Base-by-base conservation (phyloP, 176 grass and related monocot species). In the Rhynchospora breviuscula region DNA sequence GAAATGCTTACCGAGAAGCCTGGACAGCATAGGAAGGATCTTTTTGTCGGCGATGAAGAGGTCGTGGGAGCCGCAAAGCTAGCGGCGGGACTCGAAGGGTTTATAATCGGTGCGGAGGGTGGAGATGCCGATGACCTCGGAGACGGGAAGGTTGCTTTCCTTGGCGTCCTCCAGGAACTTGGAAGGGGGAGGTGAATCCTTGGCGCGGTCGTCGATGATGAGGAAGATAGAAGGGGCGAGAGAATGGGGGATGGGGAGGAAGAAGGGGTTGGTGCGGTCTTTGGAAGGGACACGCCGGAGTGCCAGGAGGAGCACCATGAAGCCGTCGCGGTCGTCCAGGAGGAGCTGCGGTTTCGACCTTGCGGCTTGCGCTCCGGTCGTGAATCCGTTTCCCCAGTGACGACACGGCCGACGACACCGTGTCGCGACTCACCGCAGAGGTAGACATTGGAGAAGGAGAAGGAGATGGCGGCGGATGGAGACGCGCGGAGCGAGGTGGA, bases 31-130 rank as follows among this genome's bases (percentile, higher is more conserved):
- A 26, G 91, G 91, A 45, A 99, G 79, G 25, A 99, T 84, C 81
- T 79, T 84, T 72, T 93, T 93, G 83, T 99, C 93, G 5, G 93
- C 96, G 59, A 99, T 49, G 77, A 99, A 99, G 70, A 99, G 86
- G 78, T 99, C 93, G 44, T 99, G 85, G 33, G 91, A 99, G 8
- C 53, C 83, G 4, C 88, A 90, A 13, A 99, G 86, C 74, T 87
- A 85, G 67, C 95, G 90, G 56, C 95, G 90, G 4, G 92, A 89
- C 75, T 98, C 95, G 54, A 88, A 98, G 0, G 92, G 88, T 11
- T 79, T 86, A 64, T 93, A 95, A 46, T 98, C 95, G 47, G 90
- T 85, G 67, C 87, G 89, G 12, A 98, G 86, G 57, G 89, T 78
- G 63, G 92, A 93, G 53, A 94, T 83, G 0, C 89, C 86, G 59